A percentile compares a stretch with the other conserved stretches of the same genome.
These are phyloP conservation scores for Santalum album DNA, from an alignment of 164 flowering plant species.

Conservation along the genomic window DNA sequence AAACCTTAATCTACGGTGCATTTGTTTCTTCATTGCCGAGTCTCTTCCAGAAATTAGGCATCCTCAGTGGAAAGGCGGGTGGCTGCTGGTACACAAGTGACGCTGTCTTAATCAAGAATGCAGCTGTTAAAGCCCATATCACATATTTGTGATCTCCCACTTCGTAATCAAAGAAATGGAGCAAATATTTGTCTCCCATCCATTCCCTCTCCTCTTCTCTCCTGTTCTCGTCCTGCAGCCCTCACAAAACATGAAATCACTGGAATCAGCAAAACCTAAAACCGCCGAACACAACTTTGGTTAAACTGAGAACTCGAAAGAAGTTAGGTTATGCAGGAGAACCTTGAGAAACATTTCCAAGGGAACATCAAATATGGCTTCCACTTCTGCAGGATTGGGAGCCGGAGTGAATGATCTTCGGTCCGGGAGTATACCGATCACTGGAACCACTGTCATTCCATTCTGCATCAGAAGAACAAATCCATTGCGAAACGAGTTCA, in stretches of 20 bases:
- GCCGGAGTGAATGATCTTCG: neutral
- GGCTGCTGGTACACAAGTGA: slow-evolving; percentile 32
- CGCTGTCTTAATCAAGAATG: slow-evolving; percentile 23
- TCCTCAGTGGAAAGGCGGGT: slow-evolving; percentile 33
- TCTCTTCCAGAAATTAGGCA: slow-evolving; percentile 32
- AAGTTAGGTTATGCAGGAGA: too few relatives aligned
- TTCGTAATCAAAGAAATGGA: slow-evolving; percentile 2
- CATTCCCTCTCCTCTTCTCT: slow-evolving; percentile 5
- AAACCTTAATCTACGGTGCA: too few relatives aligned
- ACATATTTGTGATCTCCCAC: slow-evolving; percentile 1
- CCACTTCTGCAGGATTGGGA: neutral
- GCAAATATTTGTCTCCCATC: slow-evolving; percentile 1
- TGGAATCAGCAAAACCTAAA: neutral
- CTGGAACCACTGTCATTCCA: neutral
- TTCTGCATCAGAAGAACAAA: too few relatives aligned
- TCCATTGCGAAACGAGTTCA: too few relatives aligned
- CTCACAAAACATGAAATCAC: neutral
- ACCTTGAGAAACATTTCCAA: slow-evolving; percentile 4
- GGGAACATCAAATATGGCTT: slow-evolving; percentile 3
- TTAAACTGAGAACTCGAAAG: too few relatives aligned
- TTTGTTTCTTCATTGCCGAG: neutral
- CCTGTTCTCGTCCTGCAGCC: slow-evolving; percentile 1
- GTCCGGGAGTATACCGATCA: neutral
- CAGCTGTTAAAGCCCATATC: slow-evolving; percentile 16
- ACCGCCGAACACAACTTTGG: too few relatives aligned